Base-by-base conservation (phyloP, 305 asterid species). In the Fraxinus sp. region DNA sequence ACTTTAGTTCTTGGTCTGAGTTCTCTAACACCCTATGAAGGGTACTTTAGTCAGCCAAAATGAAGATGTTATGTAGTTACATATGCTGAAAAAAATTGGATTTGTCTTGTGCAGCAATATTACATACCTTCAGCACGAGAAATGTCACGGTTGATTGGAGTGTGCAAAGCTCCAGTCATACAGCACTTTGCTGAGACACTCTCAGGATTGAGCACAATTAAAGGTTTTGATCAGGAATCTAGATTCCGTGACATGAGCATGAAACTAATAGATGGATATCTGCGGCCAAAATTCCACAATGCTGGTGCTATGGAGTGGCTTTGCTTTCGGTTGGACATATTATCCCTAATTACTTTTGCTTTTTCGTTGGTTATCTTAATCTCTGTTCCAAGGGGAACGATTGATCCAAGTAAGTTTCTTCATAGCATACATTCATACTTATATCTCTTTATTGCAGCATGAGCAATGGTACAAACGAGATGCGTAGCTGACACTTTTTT, bases 221-320 rank as follows among this genome's bases (percentile, higher is more conserved):
- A 97, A 88, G 88, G 98, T 80, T 95, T 95, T 14, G 91, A 91
- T 83, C 98, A 92, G 81, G 91, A 91, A 81, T 64, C 89, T 3
- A 86, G 98, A 83, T 95, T 95, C 87, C 89, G 87, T 41, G 97
- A 91, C 77, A 77, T 86, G 73, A 89, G 87, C 91, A 90, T 93
- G 98, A 91, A 79, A 83, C 85, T 92, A 33, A 91, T 92, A 18
- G 98, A 95, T 83, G 95, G 85, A 84, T 91, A 92, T 87, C 91
- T 95, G 0, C 83, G 97, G 18, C 96, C 98, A 18, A 91, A 91
- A 85, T 91, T 95, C 81, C 91, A 94, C 83, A 86, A 71, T 20
- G 81, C 94, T 64, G 93, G 85, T 59, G 98, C 98, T n/a, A 92
- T 91, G 98, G 97, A 95, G 85, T 94, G 98, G 98, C 91, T 94